Base-by-base conservation (phyloP, 257 asterid species). In the Gardenia jasminoides region DNA sequence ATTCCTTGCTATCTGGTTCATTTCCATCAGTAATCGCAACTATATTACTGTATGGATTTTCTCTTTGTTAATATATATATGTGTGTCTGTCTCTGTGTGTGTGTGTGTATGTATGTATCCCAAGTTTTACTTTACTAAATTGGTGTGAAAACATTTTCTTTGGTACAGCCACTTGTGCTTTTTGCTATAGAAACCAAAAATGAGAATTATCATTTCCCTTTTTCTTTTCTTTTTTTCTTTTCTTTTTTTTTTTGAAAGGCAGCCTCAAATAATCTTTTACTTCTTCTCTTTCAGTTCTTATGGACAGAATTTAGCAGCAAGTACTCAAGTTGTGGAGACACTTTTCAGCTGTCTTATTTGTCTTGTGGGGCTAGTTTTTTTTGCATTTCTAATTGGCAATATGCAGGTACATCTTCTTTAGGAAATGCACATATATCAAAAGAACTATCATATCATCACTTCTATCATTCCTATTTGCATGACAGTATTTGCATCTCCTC, bases 311-410 rank as follows among this genome's bases (percentile, higher is more conserved):
- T 56, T 93, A 89, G 61, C 67, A 28, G 78, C 98, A 52, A 93
- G 90, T 64, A 80, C 92, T 33, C 87, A 86, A 65, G 30, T 85
- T 28, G 86, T 81, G 4, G 98, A 93, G 85, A 86, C 96, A 11
- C 71, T 87, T 56, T 90, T 93, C 65, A 78, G 94, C 80, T 85
- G 88, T 71, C 43, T 92, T 47, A 91, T 93, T 52, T 94, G 99
- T 80, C 92, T 94, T 9, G 71, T 87, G 87, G 98, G 99, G 41
- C 83, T 94, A 64, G 93, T 91, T 85, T 89, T 94, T 93, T 93
- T 94, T 80, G 86, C 96, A 1, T 82, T 91, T 78, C 88, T 94
- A 72, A 94, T 94, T 44, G 97, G 99, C 59, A 92, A 93, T 72
- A 91, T 94, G 85, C 99, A 94, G 97, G 98, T 94, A 84, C 39